These are phyloP conservation scores for Bonnemaisonia californica DNA, from an alignment of 31 red algal genomes.

Conservation along the genomic window DNA sequence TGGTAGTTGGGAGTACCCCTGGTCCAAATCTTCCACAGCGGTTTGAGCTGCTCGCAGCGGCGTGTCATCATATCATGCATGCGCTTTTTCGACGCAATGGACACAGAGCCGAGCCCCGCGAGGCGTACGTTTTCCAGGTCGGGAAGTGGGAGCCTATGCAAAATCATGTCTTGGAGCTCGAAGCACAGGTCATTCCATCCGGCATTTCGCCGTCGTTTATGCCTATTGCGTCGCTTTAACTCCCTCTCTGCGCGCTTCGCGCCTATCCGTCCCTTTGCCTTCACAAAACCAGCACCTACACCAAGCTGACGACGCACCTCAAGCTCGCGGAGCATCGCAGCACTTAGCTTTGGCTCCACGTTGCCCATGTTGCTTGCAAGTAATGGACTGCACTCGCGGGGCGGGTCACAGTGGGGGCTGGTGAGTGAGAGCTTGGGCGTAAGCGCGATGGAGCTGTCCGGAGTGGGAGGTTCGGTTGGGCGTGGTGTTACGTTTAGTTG, in stretches of 20 bases:
- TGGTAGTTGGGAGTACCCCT: neutral
- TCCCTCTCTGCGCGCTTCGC: constrained; percentile 8
- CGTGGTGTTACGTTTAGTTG: no score
- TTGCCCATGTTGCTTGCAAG: constrained; percentile 25
- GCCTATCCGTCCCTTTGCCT: neutral
- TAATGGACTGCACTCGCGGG: no score
- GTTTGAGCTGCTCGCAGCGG: constrained; percentile 11
- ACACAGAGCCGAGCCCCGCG: constrained; percentile 38
- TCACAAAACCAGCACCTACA: neutral
- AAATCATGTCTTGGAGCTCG: constrained; percentile 52
- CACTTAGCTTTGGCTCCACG: constrained; percentile 10
- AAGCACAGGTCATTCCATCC: constrained; percentile 33
- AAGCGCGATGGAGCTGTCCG: neutral
- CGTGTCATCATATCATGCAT: constrained; percentile 17
- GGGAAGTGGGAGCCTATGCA: constrained; percentile 20
- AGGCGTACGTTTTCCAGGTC: constrained; percentile 39
- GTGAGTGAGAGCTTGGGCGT: neutral
- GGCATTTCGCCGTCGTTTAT: neutral
- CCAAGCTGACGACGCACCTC: constrained; percentile 25
- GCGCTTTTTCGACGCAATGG: neutral
- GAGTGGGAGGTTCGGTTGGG: no score
- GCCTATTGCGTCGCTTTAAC: constrained; percentile 4
- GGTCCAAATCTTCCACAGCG: constrained; percentile 50
- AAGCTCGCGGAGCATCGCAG: constrained; percentile 5
- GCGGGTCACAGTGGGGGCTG: neutral